Evolutionary conservation across 352 stramenopile species (phyloP).

Genomic region (Phytophthora citrophthora): DNA sequence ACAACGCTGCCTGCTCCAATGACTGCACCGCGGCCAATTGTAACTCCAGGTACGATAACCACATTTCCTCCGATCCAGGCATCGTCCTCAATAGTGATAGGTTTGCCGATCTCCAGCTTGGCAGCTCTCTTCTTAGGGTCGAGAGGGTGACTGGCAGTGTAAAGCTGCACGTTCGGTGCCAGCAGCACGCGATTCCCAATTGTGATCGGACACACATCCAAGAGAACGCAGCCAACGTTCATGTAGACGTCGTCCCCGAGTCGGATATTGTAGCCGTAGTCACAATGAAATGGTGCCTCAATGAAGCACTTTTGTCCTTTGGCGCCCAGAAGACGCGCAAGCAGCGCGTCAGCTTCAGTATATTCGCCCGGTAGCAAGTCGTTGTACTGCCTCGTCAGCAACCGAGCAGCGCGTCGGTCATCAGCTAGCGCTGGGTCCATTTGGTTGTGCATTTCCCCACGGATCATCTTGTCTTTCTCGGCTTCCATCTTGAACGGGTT

Average conservation of each 20-base stretch:
- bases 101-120: constrained; percentile 56
- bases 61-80: constrained; percentile 82
- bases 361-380: constrained; percentile 27
- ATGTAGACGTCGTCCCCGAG: constrained; percentile 74
- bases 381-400: constrained; percentile 48
- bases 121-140: constrained; percentile 29
- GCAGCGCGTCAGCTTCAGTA: constrained; percentile 23
- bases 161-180: constrained; percentile 73
- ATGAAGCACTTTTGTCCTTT: constrained; percentile 52
- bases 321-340: constrained; percentile 45
- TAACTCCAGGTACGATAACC: constrained; percentile 59
- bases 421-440: constrained; percentile 37
- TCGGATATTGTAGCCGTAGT: constrained; percentile 88
- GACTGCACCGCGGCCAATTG: constrained; percentile 60
- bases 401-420: constrained; percentile 40
- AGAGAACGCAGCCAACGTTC: constrained; percentile 86
- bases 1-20: constrained; percentile 85
- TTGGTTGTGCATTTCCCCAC: constrained; percentile 49
- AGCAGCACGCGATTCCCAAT: constrained; percentile 79
- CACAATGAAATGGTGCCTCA: constrained; percentile 82
- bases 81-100: constrained; percentile 82
- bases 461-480: constrained; percentile 67
- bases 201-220: constrained; percentile 75
- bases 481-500: constrained; percentile 18
- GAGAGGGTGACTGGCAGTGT: constrained; percentile 77